Evolutionary conservation across 2,329 filamentous ascomycete species (phyloP).

Genomic region (Trichoderma harzianum): DNA sequence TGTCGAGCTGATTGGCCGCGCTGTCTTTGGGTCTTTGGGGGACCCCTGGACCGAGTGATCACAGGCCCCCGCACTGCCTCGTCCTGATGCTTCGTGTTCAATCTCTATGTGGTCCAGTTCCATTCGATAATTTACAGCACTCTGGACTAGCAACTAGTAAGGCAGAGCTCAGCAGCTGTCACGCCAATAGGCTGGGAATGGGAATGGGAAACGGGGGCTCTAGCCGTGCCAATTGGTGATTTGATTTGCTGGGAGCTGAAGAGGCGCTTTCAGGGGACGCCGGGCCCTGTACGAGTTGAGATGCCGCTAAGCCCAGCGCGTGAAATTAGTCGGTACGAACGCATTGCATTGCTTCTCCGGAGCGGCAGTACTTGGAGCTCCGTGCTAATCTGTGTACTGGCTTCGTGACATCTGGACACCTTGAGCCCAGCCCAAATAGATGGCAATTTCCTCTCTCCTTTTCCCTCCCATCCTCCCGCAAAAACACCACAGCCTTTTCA

Average conservation of each 20-base stretch:
- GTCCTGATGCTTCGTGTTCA: not conserved
- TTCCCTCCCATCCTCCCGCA: not conserved
- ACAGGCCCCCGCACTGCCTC: not conserved
- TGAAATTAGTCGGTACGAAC: not conserved
- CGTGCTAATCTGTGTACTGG: not conserved
- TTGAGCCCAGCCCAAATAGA: not conserved
- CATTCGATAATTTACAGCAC: not conserved
- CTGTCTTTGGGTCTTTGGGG: not conserved
- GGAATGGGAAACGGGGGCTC: not conserved
- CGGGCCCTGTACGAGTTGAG: not conserved
- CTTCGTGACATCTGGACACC: conserved; percentile 15
- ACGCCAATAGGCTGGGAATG: not conserved
- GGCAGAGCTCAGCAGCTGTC: not conserved
- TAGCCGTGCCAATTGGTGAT: not conserved
- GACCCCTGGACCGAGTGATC: not conserved
- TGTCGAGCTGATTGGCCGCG: conserved; percentile 13
- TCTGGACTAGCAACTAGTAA: not conserved
- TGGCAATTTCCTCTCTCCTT: conserved; percentile 7
- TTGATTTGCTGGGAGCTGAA: not conserved
- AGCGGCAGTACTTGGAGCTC: conserved; percentile 3
- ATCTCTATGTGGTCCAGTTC: not conserved
- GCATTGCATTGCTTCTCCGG: not conserved
- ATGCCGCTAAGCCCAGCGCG: conserved; percentile 14
- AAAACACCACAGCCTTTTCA: not conserved
- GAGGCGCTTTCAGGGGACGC: not conserved